Evolutionary conservation across 176 grass and related monocot genomes (phyloP).

Genomic region (Lolium rigidum): DNA sequence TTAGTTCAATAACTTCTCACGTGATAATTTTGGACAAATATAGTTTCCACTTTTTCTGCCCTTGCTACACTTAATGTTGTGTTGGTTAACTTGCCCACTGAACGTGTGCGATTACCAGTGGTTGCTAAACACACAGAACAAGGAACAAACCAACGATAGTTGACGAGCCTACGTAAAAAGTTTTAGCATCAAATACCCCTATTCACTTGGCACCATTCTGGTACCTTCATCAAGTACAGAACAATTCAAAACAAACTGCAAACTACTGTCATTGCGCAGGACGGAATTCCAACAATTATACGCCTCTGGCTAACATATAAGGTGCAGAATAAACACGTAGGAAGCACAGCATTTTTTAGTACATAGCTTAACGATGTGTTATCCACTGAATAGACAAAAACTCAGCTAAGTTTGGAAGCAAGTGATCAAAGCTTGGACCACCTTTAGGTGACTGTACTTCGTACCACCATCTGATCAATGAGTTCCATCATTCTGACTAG

Average conservation of each 20-base stretch:
- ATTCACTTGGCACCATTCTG: slow-evolving; percentile 19
- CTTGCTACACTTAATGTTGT: not conserved
- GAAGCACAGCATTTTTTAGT: slow-evolving; percentile 16
- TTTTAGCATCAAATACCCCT: not conserved
- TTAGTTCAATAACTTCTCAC: not conserved
- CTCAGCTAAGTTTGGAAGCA: not conserved
- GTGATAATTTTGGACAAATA: not conserved
- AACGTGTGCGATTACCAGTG: not conserved
- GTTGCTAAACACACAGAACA: not conserved
- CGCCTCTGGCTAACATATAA: not conserved
- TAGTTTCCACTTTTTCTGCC: not conserved
- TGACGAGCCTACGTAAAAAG: not conserved
- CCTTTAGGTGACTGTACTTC: slow-evolving; percentile 16
- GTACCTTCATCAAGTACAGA: not conserved
- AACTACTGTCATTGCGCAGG: not conserved
- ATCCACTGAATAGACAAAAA: not conserved
- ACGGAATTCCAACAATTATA: not conserved
- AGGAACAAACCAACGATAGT: not conserved
- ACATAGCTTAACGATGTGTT: not conserved
- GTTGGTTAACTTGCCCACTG: not conserved
- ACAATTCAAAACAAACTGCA: not conserved
- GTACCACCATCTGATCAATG: not conserved
- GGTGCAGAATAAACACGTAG: not conserved
- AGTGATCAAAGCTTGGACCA: slow-evolving; percentile 4
- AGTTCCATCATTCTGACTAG: not conserved